Conservation (phyloP, 352 stramenopile genomes). For the Globisporangium paddicum region DNA sequence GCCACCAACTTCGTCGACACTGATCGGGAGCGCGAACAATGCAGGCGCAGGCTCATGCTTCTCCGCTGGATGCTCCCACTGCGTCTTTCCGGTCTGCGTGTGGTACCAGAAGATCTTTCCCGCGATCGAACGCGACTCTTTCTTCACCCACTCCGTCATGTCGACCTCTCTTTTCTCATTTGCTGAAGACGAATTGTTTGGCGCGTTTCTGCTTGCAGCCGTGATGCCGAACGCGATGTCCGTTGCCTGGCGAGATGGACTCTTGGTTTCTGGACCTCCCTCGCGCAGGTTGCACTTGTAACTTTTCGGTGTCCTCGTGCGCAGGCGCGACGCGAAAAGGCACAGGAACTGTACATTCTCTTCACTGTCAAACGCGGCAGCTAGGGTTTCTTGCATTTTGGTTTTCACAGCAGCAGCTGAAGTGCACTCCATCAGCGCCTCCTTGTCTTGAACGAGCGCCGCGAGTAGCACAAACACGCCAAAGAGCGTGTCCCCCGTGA, state of each 20-base stretch:
- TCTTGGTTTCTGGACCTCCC: conserved; percentile 25
- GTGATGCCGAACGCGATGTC: conserved; percentile 52
- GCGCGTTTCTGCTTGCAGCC: conserved; percentile 9
- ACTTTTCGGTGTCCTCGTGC: conserved; percentile 52
- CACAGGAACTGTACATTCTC: conserved; percentile 55
- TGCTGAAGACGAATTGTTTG: conserved; percentile 15
- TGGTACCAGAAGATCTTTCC: conserved; percentile 83
- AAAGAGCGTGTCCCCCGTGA: conserved; percentile 66
- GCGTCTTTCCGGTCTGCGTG: conserved; percentile 61
- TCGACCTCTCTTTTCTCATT: conserved; percentile 36
- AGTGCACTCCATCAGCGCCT: conserved; percentile 28
- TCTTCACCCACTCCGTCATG: conserved; percentile 80
- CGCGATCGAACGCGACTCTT: conserved; percentile 63
- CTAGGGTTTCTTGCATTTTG: conserved; percentile 34
- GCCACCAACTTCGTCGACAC: conserved; percentile 56
- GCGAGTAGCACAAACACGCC: conserved; percentile 69
- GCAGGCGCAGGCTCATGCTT: conserved; percentile 48
- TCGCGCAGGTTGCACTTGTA: conserved; percentile 60
- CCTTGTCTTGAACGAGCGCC: conserved; percentile 37
- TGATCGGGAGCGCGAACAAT: conserved; percentile 63
- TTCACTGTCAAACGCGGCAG: conserved; percentile 25
- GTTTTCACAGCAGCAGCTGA: conserved; percentile 35
- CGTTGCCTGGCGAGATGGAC: conserved; percentile 47
- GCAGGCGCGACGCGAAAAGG: conserved; percentile 52
- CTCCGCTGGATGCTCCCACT: conserved; percentile 77